Base-by-base conservation (phyloP, 2,329 filamentous ascomycete species). In the Endocalyx cinctus region DNA sequence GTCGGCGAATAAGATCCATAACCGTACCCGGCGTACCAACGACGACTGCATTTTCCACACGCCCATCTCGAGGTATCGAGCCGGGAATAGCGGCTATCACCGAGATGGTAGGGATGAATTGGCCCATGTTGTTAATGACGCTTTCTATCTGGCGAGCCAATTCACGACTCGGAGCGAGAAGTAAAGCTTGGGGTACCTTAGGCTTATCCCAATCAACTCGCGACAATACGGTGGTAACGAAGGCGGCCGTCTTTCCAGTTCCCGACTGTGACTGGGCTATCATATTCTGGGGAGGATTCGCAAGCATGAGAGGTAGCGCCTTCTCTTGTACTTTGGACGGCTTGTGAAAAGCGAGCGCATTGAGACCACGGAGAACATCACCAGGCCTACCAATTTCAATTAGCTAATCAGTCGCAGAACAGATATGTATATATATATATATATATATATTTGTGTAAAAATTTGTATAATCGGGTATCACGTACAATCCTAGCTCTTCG, bases 231-330 rank as follows among this genome's bases (percentile, higher is more conserved):
- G 94, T 94, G 42, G 95, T 82, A 28, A 92, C 86, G 60, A 98
- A 98, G 15, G 92, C 92, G 14, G 89, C 92, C 0, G 92, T 98
- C 71, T 98, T 98, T 55, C 92, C 92, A 14, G 92, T 98, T 50
- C 92, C 92, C 3, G 92, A 98, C 62, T 98, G 92, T n/a, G 92
- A 98, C 64, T 98, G 92, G 4, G 89, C 92, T 55, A 98, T 90
- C 75, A 98, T 84, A 63, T 97, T 97, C 45, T 74, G 74, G 1
- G 90, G 84, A n/a, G 92, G 90, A 55, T 95, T 72, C 50, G 76
- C 69, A 43, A 98, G 76, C 54, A 98, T 84, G 35, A 98, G 73
- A 17, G 92, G 92, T 13, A 98, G 75, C 2, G 92, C 92, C 50
- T 84, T 87, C 62, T 95, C 92, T 67, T 98, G 92, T 46, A 98